Base-by-base conservation (phyloP, 768 basidiomycete species). In the Russula virescens region DNA sequence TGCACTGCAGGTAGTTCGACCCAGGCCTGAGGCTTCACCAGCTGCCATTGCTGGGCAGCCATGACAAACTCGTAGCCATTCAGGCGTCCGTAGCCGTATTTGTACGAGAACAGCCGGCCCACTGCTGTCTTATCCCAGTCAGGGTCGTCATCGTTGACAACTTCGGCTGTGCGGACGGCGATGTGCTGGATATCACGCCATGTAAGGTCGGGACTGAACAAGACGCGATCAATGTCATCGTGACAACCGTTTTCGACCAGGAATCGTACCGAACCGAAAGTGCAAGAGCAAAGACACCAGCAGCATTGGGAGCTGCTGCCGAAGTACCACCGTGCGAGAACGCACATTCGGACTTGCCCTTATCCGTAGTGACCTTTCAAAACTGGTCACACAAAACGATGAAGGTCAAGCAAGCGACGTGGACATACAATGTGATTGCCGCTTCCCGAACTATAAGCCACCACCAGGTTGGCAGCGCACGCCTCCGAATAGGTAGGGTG, bases 141-240 rank as follows among this genome's bases (percentile, higher is more conserved):
- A 2, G 92, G 91, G 71, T 98, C 96, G 2, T 89, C 86, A 2
- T 83, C 79, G 71, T 95, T 98, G 73, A 99, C 84, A 68, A 81
- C 77, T 21, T 84, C 80, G 2, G 90, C 89, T 1, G 84, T 88
- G 62, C 81, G 80, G 35, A 98, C 84, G 66, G 88, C 87, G 25
- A 99, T 79, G 70, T 99, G 85, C 70, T 99, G 97, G 42, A 98
- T 79, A 70, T 99, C 97, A 54, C 97, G 86, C 97, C 97, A 99
- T 40, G 91, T 88, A 21, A 99, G 82, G 59, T 98, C 95, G 28
- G 97, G 94, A 11, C 94, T 91, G 63, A 38, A 28, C 62, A 46
- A 45, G 8, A 49, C 52, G 53, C 55, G 68, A 66, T 35, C 66
- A 56, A 55, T 52, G 45, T 28, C 13, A 35, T 34, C 50, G 7